A percentile compares a stretch with the other conserved stretches of the same genome.
phyloP scores from a whole-genome alignment of 768 basidiomycete genomes.

The Pisolithus tinctorius region DNA sequence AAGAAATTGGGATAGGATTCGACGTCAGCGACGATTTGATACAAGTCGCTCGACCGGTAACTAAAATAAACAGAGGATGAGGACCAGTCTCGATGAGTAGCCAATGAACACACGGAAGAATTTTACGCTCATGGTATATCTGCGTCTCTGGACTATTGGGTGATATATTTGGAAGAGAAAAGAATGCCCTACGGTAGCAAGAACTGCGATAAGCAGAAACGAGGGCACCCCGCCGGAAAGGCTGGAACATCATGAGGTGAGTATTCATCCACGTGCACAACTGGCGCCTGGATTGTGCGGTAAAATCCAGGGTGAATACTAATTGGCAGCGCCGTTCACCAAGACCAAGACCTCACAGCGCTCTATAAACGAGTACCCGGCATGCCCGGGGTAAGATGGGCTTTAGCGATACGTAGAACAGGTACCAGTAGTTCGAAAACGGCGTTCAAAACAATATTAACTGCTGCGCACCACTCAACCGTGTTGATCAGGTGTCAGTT shows the following conservation, averaged over 20 bases:
- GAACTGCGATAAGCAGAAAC: not conserved
- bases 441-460: too few species aligned
- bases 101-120: constrained; percentile 69
- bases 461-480: too few species aligned
- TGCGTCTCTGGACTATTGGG: constrained; percentile 36
- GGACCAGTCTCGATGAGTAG: not conserved
- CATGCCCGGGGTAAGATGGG: too few species aligned
- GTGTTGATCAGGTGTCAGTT: too few species aligned
- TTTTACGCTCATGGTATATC: constrained; percentile 75
- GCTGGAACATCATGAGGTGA: constrained; percentile 13
- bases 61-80: constrained; percentile 34
- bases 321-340: too few species aligned
- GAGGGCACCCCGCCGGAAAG: constrained; percentile 5
- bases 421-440: too few species aligned
- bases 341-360: too few species aligned
- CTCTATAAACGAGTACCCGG: too few species aligned
- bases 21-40: constrained; percentile 82
- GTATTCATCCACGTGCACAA: not conserved
- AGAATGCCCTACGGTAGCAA: constrained; percentile 29
- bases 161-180: constrained; percentile 46
- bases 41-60: constrained; percentile 73
- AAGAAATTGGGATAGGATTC: constrained; percentile 80
- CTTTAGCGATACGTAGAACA: too few species aligned
- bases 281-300: not conserved
- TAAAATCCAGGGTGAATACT: too few species aligned